Evolutionary conservation across 2,329 filamentous ascomycete species (phyloP).

Genomic region (Leptosphaerulina australis): DNA sequence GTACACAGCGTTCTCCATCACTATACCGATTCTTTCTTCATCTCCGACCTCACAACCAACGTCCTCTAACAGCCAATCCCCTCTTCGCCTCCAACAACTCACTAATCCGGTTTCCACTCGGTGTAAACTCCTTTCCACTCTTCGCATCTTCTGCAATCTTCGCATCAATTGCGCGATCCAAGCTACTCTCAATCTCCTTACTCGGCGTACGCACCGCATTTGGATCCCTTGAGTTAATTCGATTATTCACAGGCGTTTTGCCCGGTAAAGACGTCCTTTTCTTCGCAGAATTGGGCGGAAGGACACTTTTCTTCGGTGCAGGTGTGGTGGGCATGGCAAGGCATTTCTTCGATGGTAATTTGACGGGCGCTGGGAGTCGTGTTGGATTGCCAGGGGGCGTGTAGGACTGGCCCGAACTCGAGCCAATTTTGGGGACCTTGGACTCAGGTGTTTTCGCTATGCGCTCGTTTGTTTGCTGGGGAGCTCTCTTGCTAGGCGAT

Average conservation of each 20-base stretch:
- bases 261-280: not conserved
- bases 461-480: not conserved
- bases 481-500: constrained; percentile 3
- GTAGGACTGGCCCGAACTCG: constrained; percentile 3
- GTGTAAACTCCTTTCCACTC: constrained; percentile 20
- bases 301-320: not conserved
- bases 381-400: constrained; percentile 20
- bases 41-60: no score
- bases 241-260: not conserved
- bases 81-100: no score
- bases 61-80: no score
- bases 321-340: not conserved
- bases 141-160: constrained; percentile 31
- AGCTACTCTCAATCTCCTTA: constrained; percentile 25
- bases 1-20: no score
- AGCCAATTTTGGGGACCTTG: not conserved
- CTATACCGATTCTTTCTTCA: no score
- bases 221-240: constrained; percentile 6
- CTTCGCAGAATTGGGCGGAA: constrained; percentile 1
- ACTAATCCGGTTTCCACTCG: no score
- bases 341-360: constrained; percentile 3
- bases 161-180: constrained; percentile 36
- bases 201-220: constrained; percentile 31
- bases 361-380: constrained; percentile 7
- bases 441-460: not conserved